Conservation (phyloP, 2,329 filamentous ascomycete genomes). For the Aureobasidium sp. region DNA sequence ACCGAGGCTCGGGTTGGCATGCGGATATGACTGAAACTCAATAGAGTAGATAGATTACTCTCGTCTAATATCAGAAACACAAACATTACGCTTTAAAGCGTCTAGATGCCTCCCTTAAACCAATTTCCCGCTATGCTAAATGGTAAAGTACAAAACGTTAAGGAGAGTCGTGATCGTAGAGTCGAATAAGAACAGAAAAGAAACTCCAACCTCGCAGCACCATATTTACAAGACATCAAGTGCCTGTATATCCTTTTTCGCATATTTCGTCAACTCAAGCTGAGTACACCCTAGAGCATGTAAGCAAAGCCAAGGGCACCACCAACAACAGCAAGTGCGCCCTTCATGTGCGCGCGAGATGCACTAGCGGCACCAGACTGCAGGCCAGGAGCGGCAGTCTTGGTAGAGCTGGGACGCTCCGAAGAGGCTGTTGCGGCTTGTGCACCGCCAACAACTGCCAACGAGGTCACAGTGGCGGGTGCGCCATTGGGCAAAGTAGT, state of each 20-base stretch:
- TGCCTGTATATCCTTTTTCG: slow-evolving; percentile 1
- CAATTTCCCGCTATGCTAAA: slow-evolving; percentile 18
- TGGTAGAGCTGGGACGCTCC: not conserved
- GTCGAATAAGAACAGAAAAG: slow-evolving; percentile 6
- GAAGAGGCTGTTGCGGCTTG: slow-evolving; percentile 17
- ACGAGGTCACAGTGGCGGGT: slow-evolving; percentile 38
- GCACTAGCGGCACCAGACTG: slow-evolving; percentile 32
- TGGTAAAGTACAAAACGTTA: slow-evolving; percentile 14
- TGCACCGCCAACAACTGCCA: slow-evolving; percentile 34
- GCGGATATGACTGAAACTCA: not conserved
- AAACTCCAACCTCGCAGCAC: not conserved
- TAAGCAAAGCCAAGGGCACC: slow-evolving; percentile 30
- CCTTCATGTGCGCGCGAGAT: slow-evolving; percentile 23
- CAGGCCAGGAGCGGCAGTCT: slow-evolving; percentile 28
- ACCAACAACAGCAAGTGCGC: slow-evolving; percentile 28
- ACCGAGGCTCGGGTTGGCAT: not conserved
- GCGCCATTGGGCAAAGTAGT: slow-evolving; percentile 30
- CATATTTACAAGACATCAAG: slow-evolving; percentile 2
- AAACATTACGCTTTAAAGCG: not conserved
- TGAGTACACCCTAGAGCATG: slow-evolving; percentile 24
- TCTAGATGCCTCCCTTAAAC: not conserved
- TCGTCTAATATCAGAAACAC: not conserved
- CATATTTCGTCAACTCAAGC: not conserved
- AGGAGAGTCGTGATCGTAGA: slow-evolving; percentile 20
- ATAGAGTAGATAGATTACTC: not conserved